These are phyloP conservation scores for Ascoidea rubescens DNA, from an alignment of 805 yeast genomes.

Conservation along the genomic window DNA sequence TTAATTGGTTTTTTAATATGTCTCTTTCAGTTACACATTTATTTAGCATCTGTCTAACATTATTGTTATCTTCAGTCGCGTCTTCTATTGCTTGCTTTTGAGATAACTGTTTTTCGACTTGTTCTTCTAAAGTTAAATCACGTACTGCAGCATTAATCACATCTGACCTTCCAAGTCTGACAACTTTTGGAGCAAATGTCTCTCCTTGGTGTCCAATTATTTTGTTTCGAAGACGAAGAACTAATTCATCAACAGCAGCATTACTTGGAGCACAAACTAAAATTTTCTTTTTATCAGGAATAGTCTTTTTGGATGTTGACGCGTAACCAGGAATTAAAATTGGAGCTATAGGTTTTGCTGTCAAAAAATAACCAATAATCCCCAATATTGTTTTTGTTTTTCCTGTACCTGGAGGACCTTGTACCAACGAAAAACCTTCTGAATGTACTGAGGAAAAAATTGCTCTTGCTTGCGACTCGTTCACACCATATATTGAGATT, in stretches of 20 bases:
- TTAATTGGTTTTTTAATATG: slow-evolving; percentile 28
- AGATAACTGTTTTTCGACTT: slow-evolving; percentile 51
- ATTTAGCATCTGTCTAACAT: slow-evolving; percentile 34
- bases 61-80: slow-evolving; percentile 28
- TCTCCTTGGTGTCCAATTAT: slow-evolving; percentile 43
- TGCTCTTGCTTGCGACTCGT: slow-evolving; percentile 85
- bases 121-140: slow-evolving; percentile 75
- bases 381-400: slow-evolving; percentile 95
- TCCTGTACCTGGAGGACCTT: slow-evolving; percentile 99
- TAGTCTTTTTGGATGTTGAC: slow-evolving; percentile 12
- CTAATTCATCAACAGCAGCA: slow-evolving; percentile 96
- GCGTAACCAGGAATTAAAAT: slow-evolving; percentile 19
- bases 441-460: slow-evolving; percentile 55
- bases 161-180: slow-evolving; percentile 83
- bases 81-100: slow-evolving; percentile 20
- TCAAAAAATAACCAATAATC: slow-evolving; percentile 64
- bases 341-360: slow-evolving; percentile 21
- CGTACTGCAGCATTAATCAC: slow-evolving; percentile 73
- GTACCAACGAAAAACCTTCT: slow-evolving; percentile 79
- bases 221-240: slow-evolving; percentile 66
- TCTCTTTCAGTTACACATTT: slow-evolving; percentile 46
- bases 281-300: slow-evolving; percentile 34
- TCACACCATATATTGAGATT: slow-evolving; percentile 42
- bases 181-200: slow-evolving; percentile 47
- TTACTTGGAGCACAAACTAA: slow-evolving; percentile 95